phyloP scores from a whole-genome alignment of 495 filamentous ascomycete genomes.

The Hyaloscypha hepaticicola region DNA sequence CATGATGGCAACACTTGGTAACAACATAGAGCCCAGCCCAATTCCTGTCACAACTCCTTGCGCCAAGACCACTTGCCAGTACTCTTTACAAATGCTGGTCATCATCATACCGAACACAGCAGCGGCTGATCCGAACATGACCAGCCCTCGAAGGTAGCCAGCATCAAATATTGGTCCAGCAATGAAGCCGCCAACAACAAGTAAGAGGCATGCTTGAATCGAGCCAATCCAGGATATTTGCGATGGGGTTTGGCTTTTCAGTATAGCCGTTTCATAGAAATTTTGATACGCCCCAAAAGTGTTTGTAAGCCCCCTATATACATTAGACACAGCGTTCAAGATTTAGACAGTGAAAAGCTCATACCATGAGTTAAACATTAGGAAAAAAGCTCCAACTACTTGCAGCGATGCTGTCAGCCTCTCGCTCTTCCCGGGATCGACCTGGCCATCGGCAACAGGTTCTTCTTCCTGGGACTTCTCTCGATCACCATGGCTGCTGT shows the following conservation, averaged over 20 bases:
- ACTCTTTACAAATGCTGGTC: conserved; percentile 60
- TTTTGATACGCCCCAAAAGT: conserved; percentile 72
- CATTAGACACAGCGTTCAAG: conserved; percentile 25
- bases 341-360: background rate
- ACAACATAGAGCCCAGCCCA: conserved; percentile 70
- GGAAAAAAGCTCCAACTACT: conserved; percentile 51
- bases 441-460: background rate
- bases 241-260: conserved; percentile 50
- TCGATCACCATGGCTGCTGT: background rate
- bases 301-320: conserved; percentile 75
- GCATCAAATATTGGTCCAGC: conserved; percentile 67
- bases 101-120: conserved; percentile 66
- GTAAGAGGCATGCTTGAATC: conserved; percentile 70
- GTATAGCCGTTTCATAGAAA: conserved; percentile 56
- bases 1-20: conserved; percentile 64
- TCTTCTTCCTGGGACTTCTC: conserved; percentile 1
- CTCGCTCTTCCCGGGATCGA: conserved; percentile 26
- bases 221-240: conserved; percentile 77
- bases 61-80: conserved; percentile 74
- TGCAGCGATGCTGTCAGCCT: conserved; percentile 52
- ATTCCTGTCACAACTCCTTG: conserved; percentile 72
- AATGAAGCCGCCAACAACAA: conserved; percentile 65
- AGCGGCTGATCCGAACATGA: conserved; percentile 51
- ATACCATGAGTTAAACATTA: conserved; percentile 63
- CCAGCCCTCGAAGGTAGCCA: conserved; percentile 51